A percentile compares a stretch with the other conserved stretches of the same genome.
Conservation (phyloP, 2,329 filamentous ascomycete genomes). For the Hypoxylon sp. region DNA sequence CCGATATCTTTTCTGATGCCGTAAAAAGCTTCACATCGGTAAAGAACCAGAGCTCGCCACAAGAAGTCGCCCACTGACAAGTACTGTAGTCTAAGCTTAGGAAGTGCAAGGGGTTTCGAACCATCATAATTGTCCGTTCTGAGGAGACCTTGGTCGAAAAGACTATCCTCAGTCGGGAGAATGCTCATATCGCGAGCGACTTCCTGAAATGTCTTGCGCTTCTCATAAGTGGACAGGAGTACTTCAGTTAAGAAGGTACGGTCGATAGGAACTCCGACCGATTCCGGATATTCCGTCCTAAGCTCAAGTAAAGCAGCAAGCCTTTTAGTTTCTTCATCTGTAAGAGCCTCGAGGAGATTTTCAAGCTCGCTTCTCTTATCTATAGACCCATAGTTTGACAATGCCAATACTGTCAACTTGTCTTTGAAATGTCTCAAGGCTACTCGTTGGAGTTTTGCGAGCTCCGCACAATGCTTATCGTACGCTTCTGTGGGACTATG, state of each 20-base stretch:
- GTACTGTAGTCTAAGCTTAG: conserved; percentile 96
- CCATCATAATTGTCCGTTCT: conserved; percentile 91
- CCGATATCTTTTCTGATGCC: conserved; percentile 94
- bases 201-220: conserved; percentile 86
- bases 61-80: conserved; percentile 94
- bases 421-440: conserved; percentile 87
- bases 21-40: conserved; percentile 93
- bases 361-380: conserved; percentile 84
- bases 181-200: conserved; percentile 77
- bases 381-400: conserved; percentile 93
- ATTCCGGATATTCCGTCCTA: conserved; percentile 84
- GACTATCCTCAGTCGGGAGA: conserved; percentile 83
- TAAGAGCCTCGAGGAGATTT: conserved; percentile 78
- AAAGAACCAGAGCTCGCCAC: conserved; percentile 93
- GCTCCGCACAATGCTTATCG: conserved; percentile 80
- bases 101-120: conserved; percentile 87
- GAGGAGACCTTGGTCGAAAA: conserved; percentile 85
- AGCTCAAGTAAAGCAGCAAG: conserved; percentile 82
- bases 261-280: conserved; percentile 73
- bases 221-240: conserved; percentile 81
- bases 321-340: conserved; percentile 79
- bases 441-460: conserved; percentile 85
- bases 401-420: conserved; percentile 89
- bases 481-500: conserved; percentile 80
- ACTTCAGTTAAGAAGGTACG: conserved; percentile 78